Evolutionary conservation across 768 basidiomycete species (phyloP).

Genomic region (Suillus decipiens): DNA sequence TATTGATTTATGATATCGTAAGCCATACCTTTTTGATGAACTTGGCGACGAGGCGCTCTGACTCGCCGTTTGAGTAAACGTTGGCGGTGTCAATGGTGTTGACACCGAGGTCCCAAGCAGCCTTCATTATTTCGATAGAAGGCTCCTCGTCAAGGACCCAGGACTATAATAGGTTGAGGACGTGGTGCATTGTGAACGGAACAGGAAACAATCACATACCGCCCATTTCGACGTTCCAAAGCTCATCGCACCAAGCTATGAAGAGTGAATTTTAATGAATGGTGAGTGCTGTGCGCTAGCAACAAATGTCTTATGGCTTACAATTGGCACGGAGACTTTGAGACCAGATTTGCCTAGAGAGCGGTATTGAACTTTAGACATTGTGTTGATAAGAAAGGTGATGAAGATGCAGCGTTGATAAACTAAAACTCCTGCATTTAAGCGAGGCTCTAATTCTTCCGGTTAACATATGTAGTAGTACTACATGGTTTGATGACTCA

Average conservation of each 20-base stretch:
- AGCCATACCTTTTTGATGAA: slow-evolving; percentile 37
- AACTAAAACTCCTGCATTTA: not conserved
- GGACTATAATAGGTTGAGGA: slow-evolving; percentile 7
- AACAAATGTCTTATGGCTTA: slow-evolving; percentile 14
- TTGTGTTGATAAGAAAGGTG: slow-evolving; percentile 12
- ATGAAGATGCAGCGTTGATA: not conserved
- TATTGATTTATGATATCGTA: not conserved
- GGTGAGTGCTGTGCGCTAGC: not conserved
- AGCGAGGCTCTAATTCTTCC: not conserved
- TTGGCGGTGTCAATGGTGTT: slow-evolving; percentile 44
- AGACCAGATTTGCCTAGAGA: slow-evolving; percentile 35
- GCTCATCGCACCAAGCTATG: slow-evolving; percentile 30
- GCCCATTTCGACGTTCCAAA: slow-evolving; percentile 30
- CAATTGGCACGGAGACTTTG: slow-evolving; percentile 36
- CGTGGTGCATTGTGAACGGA: not conserved
- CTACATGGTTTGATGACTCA: not conserved
- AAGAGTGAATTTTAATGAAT: not conserved
- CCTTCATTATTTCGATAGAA: slow-evolving; percentile 35
- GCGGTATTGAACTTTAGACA: slow-evolving; percentile 29
- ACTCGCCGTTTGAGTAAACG: slow-evolving; percentile 37
- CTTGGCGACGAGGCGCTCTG: slow-evolving; percentile 39
- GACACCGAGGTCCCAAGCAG: slow-evolving; percentile 42
- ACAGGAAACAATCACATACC: slow-evolving; percentile 17
- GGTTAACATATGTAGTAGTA: too few relatives aligned
- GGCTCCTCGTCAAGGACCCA: slow-evolving; percentile 32